Base-by-base conservation (phyloP, 495 filamentous ascomycete species). In the Beverwykella pulmonaria region DNA sequence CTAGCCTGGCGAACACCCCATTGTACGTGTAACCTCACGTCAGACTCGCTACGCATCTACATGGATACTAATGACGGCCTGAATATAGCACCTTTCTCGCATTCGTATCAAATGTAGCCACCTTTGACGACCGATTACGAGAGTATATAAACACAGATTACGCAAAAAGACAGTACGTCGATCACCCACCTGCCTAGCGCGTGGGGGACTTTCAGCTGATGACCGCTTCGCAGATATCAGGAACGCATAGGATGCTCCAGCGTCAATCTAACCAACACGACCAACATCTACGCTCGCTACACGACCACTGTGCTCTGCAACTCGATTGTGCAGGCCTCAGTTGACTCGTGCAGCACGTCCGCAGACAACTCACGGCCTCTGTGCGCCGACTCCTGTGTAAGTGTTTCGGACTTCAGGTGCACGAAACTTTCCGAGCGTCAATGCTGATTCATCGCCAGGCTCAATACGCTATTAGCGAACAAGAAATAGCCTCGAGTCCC, bases 301-400 rank as follows among this genome's bases (percentile, higher is more conserved):
- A 96, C 92, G 14, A 93, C 87, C 53, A 93, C 90, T 70, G 87
- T 92, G 75, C 84, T 99, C 68, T 99, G 95, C 84, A 98, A 93
- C 82, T 86, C 90, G 64, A 90, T 99, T 75, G 85, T 99, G 59
- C 95, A 98, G 77, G 92, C 92, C 73, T 99, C 95, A 25, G 87
- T 88, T 68, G 64, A 73, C n/a, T 75, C 82, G 36, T 98, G 95
- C 77, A 75, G 79, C 17, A 79, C 96, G 34, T 84, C 88, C 1
- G 73, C 78, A 6, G 76, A 81, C 50, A 77, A 89, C 30, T 87
- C 90, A 5, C 78, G 82, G 48, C 94, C 95, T 3, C 81, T 98
- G 30, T 99, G 95, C 79, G 93, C 93, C 29, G 88, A 93, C 53
- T 84, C 92, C 72, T 99, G 95, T 78, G 92, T 94, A 79, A 75